phyloP scores from a whole-genome alignment of 345 rosid species.

The Laguncularia racemosa region DNA sequence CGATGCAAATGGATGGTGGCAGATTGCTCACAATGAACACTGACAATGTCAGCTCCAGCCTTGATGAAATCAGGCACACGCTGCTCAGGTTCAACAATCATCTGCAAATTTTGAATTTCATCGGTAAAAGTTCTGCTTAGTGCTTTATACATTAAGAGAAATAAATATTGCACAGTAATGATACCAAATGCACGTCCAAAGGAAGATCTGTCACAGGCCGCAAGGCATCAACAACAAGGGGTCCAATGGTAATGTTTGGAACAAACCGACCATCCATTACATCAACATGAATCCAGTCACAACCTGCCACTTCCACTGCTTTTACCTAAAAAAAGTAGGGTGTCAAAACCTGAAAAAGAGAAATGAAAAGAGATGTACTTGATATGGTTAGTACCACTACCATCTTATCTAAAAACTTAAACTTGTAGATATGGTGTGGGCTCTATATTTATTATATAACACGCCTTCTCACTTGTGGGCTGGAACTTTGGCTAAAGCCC shows the following conservation, averaged over 20 bases:
- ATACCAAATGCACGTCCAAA: constrained; percentile 93
- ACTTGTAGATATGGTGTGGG: no score
- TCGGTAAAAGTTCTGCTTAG: constrained; percentile 8
- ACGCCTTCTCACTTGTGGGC: no score
- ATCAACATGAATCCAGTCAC: constrained; percentile 97
- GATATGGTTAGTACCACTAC: no score
- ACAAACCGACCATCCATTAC: constrained; percentile 99
- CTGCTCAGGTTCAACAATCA: constrained; percentile 96
- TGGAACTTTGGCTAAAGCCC: no score
- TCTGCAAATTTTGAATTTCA: constrained; percentile 35
- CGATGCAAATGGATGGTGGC: constrained; percentile 98
- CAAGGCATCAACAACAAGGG: constrained; percentile 90
- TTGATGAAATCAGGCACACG: constrained; percentile 93
- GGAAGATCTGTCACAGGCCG: constrained; percentile 96
- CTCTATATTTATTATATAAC: no score
- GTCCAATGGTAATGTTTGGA: constrained; percentile 97
- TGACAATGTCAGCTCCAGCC: constrained; percentile 98
- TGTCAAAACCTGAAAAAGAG: constrained; percentile 10
- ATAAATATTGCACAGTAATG: constrained; percentile 10
- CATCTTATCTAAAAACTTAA: no score
- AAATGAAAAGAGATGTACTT: background rate
- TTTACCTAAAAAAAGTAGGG: constrained; percentile 51
- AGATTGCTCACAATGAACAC: constrained; percentile 93
- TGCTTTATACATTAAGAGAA: background rate
- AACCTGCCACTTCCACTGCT: constrained; percentile 85